Evolutionary conservation across 257 asterid genomes (phyloP), one percentile per base, ranked within the genome.

Genomic region (Orobanche coerulescens): DNA sequence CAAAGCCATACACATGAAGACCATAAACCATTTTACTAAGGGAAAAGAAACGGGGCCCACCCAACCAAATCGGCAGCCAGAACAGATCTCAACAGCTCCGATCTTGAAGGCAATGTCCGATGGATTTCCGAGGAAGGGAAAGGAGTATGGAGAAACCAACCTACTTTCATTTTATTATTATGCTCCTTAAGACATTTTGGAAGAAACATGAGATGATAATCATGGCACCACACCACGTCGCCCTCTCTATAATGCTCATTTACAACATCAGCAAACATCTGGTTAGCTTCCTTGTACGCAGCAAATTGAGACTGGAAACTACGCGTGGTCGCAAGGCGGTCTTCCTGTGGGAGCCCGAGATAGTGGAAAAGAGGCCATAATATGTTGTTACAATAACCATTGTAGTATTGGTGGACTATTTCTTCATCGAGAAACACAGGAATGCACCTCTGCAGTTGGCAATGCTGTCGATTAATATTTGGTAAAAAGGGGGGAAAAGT

Each of bases 101-200:
- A 81, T 74, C 95, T 73, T 59, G 90, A 88, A 1, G 96, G 95
- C 65, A 88, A 65, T 15, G 96, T 88, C 60, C 96, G 77, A 70
- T 88, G 90, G 42, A 88, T 86, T 67, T 88, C 95, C 7, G 95
- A 85, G 61, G 96, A 88, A 55, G 96, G 95, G 65, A 88, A 86
- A 18, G 96, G 96, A 4, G 96, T 88, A 75, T 88, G 96, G 31
- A 88, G 94, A 80, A 88, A 88, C 95, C 96, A 88, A 13, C 96
- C 96, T 5, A 88, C 95, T 77, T 88, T 88, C 95, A 86, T 86
- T 53, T 73, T 70, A 58, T 34, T 72, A 65, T 88, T 88, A 56
- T 76, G 61, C n/a, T 86, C 90, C 64, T 88, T 86, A 6, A 86
- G 88, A 70, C 90, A 86, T 73, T 81, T 80, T 1, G 96, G 94